Base-by-base conservation (phyloP, 1,284 basidiomycete genomes). In the Cryptococcus hybrid region DNA sequence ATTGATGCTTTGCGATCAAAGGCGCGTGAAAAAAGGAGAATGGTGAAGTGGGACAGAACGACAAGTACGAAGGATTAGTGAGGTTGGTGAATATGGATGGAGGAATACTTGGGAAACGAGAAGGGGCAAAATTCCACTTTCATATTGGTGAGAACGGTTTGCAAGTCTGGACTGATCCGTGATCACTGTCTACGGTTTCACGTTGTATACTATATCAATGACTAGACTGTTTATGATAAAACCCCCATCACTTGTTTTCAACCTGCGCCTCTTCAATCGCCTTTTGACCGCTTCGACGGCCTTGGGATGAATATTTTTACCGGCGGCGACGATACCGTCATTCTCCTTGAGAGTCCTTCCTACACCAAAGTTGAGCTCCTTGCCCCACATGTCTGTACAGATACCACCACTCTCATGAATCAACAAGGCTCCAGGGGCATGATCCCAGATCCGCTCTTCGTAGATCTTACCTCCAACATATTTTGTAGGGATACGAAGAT, bases 391-490 rank as follows among this genome's bases (percentile, higher is more conserved):
- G 75, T 98, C 90, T 0, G 86, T 88, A 37, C 97, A 86, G 12
- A 87, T 68, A 0, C 94, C 94, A 2, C 94, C 94, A 0, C 92
- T 89, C 78, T 98, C 95, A 59, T 87, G 84, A 5, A 98, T 85
- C 7, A 99, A 82, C 7, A 99, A 74, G 0, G 84, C 82, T 0
- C 95, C 96, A 0, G 91, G 84, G 0, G 95, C 94, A 72, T 98
- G 96, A 74, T 99, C 96, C 92, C 91, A 96, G 46, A 96, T 93
- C 79, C 94, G 95, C 76, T 95, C 92, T 60, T 81, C 75, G 74
- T 94, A 95, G 11, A 85, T 85, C 13, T 86, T 84, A 12, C 88
- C 86, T 6, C 81, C 77, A 54, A 69, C 74, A 65, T 78, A 79
- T 58, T 77, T 78, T 5, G 88, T 89, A 0, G 96, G 96, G 80